Evolutionary conservation across 768 basidiomycete genomes (phyloP).

Genomic region (Phlegmacium glaucopus): DNA sequence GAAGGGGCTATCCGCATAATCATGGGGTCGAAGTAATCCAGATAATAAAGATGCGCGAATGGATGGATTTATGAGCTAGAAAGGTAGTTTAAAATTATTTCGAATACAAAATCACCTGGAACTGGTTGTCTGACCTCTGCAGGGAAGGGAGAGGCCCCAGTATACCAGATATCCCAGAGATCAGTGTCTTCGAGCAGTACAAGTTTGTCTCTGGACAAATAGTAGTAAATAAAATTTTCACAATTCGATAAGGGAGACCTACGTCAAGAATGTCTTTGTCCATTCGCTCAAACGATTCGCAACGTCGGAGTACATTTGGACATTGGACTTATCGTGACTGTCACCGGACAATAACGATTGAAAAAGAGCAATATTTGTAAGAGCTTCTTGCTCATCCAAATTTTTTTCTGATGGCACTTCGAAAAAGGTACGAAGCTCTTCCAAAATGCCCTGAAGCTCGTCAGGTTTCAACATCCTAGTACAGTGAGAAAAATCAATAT

Average conservation of each 20-base stretch:
- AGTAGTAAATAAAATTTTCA: background rate
- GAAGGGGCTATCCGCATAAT: constrained; percentile 32
- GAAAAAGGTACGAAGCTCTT: constrained; percentile 1
- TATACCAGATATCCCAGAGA: constrained; percentile 77
- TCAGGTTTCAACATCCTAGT: constrained; percentile 36
- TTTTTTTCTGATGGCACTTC: constrained; percentile 25
- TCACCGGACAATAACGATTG: constrained; percentile 15
- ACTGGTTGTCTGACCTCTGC: constrained; percentile 50
- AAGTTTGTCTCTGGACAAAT: constrained; percentile 36
- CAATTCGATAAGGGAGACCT: constrained; percentile 13
- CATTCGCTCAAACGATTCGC: constrained; percentile 41
- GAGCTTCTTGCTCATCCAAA: constrained; percentile 28
- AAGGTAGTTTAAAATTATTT: background rate
- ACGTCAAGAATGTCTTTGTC: constrained; percentile 52
- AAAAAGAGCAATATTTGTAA: constrained; percentile 16
- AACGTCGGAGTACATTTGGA: background rate
- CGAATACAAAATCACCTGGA: background rate
- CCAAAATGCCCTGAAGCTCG: constrained; percentile 35
- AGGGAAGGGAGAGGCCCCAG: constrained; percentile 59
- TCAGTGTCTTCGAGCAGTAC: constrained; percentile 44
- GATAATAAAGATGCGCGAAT: constrained; percentile 57
- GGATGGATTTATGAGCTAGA: constrained; percentile 68
- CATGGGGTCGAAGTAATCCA: constrained; percentile 58
- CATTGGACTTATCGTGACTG: constrained; percentile 1
- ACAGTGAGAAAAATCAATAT: background rate